phyloP scores from a whole-genome alignment of 2,329 filamentous ascomycete species.

The Diplodia scrobiculata region DNA sequence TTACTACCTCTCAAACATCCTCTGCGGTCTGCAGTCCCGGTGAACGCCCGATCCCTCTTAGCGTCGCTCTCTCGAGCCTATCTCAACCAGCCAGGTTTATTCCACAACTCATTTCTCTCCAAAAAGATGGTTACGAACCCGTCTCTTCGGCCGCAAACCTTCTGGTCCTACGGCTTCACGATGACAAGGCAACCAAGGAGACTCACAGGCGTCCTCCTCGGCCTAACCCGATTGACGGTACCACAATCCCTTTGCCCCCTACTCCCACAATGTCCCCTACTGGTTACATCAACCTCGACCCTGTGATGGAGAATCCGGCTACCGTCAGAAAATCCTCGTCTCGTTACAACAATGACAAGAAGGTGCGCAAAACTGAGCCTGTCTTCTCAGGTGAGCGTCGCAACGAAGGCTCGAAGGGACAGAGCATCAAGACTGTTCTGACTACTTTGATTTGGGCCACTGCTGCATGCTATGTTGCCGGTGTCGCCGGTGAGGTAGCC shows the following conservation, averaged over 20 bases:
- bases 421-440: conserved; percentile 19
- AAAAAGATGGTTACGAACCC: conserved; percentile 35
- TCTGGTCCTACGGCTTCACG: conserved; percentile 37
- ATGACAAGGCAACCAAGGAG: conserved; percentile 7
- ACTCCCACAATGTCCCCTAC: conserved; percentile 27
- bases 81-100: conserved; percentile 30
- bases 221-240: conserved; percentile 43
- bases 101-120: conserved; percentile 35
- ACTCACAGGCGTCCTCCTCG: background rate
- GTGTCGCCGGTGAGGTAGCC: conserved; percentile 25
- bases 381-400: conserved; percentile 24
- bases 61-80: conserved; percentile 22
- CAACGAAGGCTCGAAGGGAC: conserved; percentile 8
- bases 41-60: conserved; percentile 31
- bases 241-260: conserved; percentile 34
- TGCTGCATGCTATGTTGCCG: conserved; percentile 28
- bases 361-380: conserved; percentile 26
- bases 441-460: conserved; percentile 29
- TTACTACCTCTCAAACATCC: conserved; percentile 33
- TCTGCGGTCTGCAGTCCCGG: conserved; percentile 25
- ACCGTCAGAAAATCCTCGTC: background rate
- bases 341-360: conserved; percentile 7
- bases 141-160: conserved; percentile 39
- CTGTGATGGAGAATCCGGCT: conserved; percentile 25
- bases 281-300: conserved; percentile 29